Evolutionary conservation across 192 early-diverging fungal genomes (phyloP), one percentile per base, ranked within the genome.

Genomic region (Backusella sp.): DNA sequence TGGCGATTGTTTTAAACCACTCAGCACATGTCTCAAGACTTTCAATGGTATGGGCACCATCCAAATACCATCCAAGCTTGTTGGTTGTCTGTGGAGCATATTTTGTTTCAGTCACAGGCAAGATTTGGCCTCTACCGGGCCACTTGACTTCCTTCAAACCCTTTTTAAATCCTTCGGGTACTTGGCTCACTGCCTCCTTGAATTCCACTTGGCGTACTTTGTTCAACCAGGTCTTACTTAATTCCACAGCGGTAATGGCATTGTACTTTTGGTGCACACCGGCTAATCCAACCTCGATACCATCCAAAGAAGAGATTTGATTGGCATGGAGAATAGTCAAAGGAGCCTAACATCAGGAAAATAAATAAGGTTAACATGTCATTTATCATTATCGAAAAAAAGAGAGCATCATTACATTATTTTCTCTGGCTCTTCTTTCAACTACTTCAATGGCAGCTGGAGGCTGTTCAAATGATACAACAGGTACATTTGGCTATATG

Each of bases 11-110:
- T 28, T 67, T 69, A 65, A 88, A 91, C 90, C 87, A 89, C 32
- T 85, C 84, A 2, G 81, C 84, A 72, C 90, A 91, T 19, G 74
- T 89, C 39, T 86, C 82, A 49, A 96, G 87, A 77, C 94, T 96
- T 80, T 99, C 98, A 7, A 84, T 78, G 0, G 98, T 99, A 78
- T 99, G 98, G 1, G 98, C 98, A 37, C 98, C 98, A 82, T 99
- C 98, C 66, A 97, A 83, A 81, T 89, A 92, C 92, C 94, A 98
- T 1, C 69, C 87, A 2, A 92, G 77, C 4, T 83, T 76, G 26
- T 52, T 36, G 8, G 46, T 15, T 21, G 39, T 52, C 15, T 72
- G 32, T 28, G 66, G 39, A 2, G 73, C 76, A 46, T 80, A 80
- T 26, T 83, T 83, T 6, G 82, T 83, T 11, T 77, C 66, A 46